Evolutionary conservation across 2,329 filamentous ascomycete genomes (phyloP).

Genomic region (Aspergillus costaricaensis): DNA sequence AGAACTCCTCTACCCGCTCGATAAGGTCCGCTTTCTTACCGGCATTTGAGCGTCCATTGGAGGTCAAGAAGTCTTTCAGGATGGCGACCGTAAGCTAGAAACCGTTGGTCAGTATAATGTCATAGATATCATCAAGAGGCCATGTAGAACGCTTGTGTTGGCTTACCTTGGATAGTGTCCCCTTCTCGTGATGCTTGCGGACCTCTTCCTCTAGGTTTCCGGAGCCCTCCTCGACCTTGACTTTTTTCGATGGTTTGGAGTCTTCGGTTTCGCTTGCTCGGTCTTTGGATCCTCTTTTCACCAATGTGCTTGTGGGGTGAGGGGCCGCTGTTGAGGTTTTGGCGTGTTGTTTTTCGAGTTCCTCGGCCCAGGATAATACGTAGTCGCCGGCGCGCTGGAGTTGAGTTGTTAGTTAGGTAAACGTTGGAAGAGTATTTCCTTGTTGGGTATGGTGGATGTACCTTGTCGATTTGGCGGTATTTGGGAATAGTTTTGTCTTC

Average conservation of each 20-base stretch:
- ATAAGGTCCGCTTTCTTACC: conserved; percentile 56
- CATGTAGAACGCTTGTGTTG: neutral
- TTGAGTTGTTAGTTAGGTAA: neutral
- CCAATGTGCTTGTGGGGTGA: conserved; percentile 47
- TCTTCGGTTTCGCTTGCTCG: conserved; percentile 26
- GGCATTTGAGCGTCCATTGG: conserved; percentile 43
- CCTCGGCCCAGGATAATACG: conserved; percentile 73
- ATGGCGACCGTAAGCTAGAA: conserved; percentile 48
- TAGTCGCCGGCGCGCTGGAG: conserved; percentile 70
- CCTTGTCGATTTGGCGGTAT: conserved; percentile 83
- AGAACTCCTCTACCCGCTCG: conserved; percentile 51
- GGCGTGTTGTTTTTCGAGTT: conserved; percentile 62
- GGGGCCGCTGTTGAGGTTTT: conserved; percentile 39
- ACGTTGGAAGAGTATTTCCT: no score
- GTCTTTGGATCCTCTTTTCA: conserved; percentile 48
- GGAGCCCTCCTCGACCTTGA: conserved; percentile 42
- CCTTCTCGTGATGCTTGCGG: conserved; percentile 44
- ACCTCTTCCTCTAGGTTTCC: conserved; percentile 42
- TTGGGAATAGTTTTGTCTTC: conserved; percentile 83
- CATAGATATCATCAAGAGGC: neutral
- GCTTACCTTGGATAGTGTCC: conserved; percentile 44
- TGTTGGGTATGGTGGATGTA: conserved; percentile 21
- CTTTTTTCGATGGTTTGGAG: conserved; percentile 46
- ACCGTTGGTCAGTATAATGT: conserved; percentile 8
- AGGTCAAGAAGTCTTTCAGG: conserved; percentile 50